Base-by-base conservation (phyloP, 169 alveolate genomes). In the Plasmodium knowlesi region DNA sequence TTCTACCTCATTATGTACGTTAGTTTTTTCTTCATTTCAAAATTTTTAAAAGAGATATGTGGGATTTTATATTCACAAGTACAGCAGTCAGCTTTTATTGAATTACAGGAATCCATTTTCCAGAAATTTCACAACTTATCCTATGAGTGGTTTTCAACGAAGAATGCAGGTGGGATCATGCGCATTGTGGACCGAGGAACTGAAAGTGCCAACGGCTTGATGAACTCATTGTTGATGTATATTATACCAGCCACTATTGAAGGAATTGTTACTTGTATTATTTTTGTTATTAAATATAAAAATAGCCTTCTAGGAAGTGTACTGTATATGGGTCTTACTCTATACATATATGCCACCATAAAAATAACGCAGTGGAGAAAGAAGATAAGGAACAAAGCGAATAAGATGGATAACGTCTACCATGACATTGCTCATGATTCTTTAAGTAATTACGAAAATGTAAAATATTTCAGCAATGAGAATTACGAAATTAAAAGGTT, bases 381-480 rank as follows among this genome's bases (percentile, higher is more conserved):
- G 67, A 94, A 93, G 91, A 96, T 95, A 25, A 83, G 97, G 39
- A 93, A 71, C 9, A 95, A 93, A 19, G 96, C 92, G 67, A 93
- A 90, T 46, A 92, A 96, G 88, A 95, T 94, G 91, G 98, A 96
- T 46, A 95, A 96, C 43, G 97, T 95, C 32, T 93, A 95, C 93
- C 97, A 96, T 88, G 94, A 89, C 73, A 89, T 96, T 53, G 92
- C 96, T 22, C 96, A 91, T 82, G 98, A 96, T 72, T 95, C 96
- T 1, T 76, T 96, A 67, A 93, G 84, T 71, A 96, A 96, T 86
- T 96, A 94, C 92, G 98, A 96, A 82, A 94, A 96, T 79, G 97
- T 96, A 67, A 96, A 96, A 92, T 95, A 94, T 90, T 96, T 84
- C 89, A 95, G 95, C 67, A 96, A 96, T 93, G 97, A 96, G 82